These are phyloP conservation scores for Erodium maritimum DNA, from an alignment of 345 rosid genomes.

Conservation along the genomic window DNA sequence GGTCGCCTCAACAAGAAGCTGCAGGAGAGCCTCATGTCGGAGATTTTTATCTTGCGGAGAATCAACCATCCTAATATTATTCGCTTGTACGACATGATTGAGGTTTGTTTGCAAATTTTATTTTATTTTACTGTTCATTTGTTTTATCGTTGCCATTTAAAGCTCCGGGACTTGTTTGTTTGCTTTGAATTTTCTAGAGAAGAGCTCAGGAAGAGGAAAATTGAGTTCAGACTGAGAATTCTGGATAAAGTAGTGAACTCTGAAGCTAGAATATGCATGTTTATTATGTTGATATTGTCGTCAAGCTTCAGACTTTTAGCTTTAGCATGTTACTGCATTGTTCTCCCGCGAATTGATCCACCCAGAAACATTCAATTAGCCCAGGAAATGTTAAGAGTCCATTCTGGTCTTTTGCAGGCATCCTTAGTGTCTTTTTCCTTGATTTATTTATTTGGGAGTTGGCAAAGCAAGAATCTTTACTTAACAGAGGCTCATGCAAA, in stretches of 20 bases:
- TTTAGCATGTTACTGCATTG: not conserved
- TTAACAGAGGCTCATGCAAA: not conserved
- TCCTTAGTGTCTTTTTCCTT: not conserved
- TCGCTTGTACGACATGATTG: conserved; percentile 71
- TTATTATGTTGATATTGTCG: too few species aligned
- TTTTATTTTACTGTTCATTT: not conserved
- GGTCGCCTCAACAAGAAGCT: conserved; percentile 62
- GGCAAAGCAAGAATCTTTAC: too few species aligned
- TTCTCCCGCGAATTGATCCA: not conserved
- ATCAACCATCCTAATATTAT: conserved; percentile 84
- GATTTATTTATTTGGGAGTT: not conserved
- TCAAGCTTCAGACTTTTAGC: not conserved
- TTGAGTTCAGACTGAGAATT: not conserved
- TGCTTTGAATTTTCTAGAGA: not conserved
- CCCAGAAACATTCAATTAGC: too few species aligned
- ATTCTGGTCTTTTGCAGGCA: not conserved
- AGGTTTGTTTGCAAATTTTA: conserved; percentile 30
- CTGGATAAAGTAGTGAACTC: not conserved
- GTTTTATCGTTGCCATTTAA: not conserved
- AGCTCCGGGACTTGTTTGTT: not conserved
- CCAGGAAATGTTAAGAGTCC: not conserved
- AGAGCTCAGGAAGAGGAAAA: not conserved
- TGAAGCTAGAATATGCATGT: not conserved
- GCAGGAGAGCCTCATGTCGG: conserved; percentile 85
- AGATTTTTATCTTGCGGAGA: conserved; percentile 60